These are phyloP conservation scores for Suillus luteus DNA, from an alignment of 768 basidiomycete genomes.

Conservation along the genomic window DNA sequence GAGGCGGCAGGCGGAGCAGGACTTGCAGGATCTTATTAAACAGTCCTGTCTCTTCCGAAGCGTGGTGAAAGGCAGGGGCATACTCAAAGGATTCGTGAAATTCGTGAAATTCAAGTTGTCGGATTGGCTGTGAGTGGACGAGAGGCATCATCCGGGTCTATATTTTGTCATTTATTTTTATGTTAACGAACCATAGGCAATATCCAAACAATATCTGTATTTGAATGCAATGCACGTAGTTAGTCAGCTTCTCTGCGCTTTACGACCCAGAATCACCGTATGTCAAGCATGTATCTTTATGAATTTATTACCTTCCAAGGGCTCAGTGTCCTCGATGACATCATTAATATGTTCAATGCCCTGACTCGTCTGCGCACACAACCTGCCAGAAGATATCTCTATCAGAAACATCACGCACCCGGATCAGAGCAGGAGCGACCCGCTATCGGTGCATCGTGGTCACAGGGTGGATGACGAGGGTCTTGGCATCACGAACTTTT, in stretches of 20 bases:
- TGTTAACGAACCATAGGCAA: background rate
- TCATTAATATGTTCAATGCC: slow-evolving; percentile 48
- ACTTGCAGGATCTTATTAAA: background rate
- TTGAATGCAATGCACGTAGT: background rate
- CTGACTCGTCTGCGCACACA: slow-evolving; percentile 36
- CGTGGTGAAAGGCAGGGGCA: background rate
- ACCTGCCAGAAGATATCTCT: slow-evolving; percentile 1
- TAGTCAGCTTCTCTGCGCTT: background rate
- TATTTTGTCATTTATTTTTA: background rate
- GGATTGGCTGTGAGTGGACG: background rate
- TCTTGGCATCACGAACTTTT: slow-evolving; percentile 66
- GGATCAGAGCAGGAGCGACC: slow-evolving; percentile 56
- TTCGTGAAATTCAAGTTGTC: background rate
- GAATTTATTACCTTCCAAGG: slow-evolving; percentile 27
- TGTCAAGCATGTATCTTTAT: background rate
- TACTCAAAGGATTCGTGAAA: background rate
- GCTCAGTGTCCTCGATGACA: slow-evolving; percentile 49
- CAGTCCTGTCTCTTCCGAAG: background rate
- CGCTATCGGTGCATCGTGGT: slow-evolving; percentile 65
- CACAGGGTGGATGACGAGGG: slow-evolving; percentile 60
- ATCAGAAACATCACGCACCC: slow-evolving; percentile 38
- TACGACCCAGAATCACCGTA: background rate
- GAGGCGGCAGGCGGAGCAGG: background rate
- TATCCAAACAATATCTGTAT: background rate
- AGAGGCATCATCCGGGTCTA: background rate